Conservation (phyloP, 1,139 yeast genomes). For the Candida sanyaensis region DNA sequence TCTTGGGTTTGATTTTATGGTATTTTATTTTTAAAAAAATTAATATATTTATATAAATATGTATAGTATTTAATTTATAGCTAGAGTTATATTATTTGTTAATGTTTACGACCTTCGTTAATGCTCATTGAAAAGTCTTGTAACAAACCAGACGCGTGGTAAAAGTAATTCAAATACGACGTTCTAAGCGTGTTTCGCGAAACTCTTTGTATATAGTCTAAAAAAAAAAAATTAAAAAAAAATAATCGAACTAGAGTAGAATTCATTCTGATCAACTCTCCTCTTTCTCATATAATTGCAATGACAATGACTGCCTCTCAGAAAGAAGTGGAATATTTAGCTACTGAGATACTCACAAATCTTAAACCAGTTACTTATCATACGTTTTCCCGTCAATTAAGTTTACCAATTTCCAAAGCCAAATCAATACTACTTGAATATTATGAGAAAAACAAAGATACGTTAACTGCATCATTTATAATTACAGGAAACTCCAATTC, state of each 20-base stretch:
- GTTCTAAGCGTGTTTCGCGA: not conserved
- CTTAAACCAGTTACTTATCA: conserved; percentile 32
- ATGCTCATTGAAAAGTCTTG: not conserved
- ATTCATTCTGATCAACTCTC: not conserved
- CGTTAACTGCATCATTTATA: conserved; percentile 35
- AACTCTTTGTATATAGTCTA: not conserved
- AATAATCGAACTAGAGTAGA: not conserved
- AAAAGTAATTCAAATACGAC: not conserved
- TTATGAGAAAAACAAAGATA: conserved; percentile 32
- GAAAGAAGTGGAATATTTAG: conserved; percentile 31
- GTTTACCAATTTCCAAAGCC: conserved; percentile 30
- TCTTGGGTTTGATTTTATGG: not conserved
- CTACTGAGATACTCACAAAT: conserved; percentile 26
- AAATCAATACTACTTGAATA: conserved; percentile 32
- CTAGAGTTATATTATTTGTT: not conserved
- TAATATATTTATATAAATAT: not conserved
- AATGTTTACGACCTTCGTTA: not conserved
- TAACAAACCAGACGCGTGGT: not conserved
- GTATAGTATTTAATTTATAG: not conserved
- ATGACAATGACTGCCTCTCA: conserved; percentile 40
- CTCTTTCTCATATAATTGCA: not conserved
- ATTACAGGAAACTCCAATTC: conserved; percentile 26
- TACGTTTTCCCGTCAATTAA: conserved; percentile 27
- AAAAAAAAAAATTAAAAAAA: not conserved
- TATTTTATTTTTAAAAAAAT: not conserved